A percentile compares a stretch with the other conserved stretches of the same genome.
Evolutionary conservation across 306 rosid genomes (phyloP).

Genomic region (Citrullus colocynthis): DNA sequence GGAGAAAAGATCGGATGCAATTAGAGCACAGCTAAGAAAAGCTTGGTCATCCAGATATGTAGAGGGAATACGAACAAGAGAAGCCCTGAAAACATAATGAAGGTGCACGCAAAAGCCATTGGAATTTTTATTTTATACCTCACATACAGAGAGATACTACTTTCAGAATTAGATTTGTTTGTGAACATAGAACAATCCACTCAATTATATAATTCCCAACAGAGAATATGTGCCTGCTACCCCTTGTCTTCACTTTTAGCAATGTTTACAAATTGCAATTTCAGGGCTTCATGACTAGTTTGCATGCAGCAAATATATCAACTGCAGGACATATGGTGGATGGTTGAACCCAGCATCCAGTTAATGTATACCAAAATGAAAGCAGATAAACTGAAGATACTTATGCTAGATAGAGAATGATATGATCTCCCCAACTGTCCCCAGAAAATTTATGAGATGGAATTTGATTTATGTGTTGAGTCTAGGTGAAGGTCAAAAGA

Average conservation of each 20-base stretch:
- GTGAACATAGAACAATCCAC: not conserved
- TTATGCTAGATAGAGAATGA: not conserved
- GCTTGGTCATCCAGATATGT: conserved; percentile 6
- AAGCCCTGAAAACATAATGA: conserved; percentile 8
- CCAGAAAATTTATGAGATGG: not conserved
- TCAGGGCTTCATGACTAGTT: not conserved
- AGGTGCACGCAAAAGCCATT: not conserved
- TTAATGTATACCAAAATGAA: not conserved
- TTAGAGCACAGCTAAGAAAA: conserved; percentile 1
- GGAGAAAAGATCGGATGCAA: conserved; percentile 1
- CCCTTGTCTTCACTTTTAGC: not conserved
- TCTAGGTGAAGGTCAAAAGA: not conserved
- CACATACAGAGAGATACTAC: conserved; percentile 1
- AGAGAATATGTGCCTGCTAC: not conserved
- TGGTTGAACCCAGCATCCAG: not conserved
- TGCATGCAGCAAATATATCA: not conserved
- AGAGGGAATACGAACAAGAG: not conserved
- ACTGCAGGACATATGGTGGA: not conserved
- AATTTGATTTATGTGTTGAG: not conserved
- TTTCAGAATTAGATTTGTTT: not conserved
- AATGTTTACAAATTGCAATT: not conserved
- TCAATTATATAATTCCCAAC: not conserved
- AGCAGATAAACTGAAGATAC: not conserved
- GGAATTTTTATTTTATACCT: not conserved
- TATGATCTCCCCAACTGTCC: too few relatives aligned